These are phyloP conservation scores for Taphrina wiesneri DNA, from an alignment of 1,139 yeast species.

Conservation along the genomic window DNA sequence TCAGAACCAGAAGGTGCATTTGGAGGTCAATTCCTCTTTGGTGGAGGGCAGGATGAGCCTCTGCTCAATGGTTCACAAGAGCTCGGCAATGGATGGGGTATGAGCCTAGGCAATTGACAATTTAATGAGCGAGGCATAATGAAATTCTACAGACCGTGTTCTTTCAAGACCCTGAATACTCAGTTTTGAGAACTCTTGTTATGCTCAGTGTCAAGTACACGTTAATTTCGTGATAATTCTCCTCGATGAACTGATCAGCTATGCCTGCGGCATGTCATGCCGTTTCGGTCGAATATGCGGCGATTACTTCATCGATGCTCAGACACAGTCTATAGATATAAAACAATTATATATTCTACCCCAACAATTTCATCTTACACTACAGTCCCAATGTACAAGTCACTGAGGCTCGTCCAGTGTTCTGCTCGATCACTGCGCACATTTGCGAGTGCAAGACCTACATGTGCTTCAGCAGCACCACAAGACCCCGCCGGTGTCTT, in stretches of 20 bases:
- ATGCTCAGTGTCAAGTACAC: no score
- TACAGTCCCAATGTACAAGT: no score
- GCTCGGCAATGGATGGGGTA: slow-evolving; percentile 15
- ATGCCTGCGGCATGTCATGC: neutral
- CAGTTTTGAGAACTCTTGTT: no score
- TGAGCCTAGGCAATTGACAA: neutral
- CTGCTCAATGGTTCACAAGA: slow-evolving; percentile 2
- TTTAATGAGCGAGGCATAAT: neutral
- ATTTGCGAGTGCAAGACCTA: neutral
- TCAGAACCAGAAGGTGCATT: neutral
- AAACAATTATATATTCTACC: neutral
- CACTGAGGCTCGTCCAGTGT: neutral
- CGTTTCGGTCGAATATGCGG: neutral
- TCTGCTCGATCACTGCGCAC: neutral
- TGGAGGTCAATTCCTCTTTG: slow-evolving; percentile 18
- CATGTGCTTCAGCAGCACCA: neutral
- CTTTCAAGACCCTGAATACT: no score
- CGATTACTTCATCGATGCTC: neutral
- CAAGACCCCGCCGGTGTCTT: slow-evolving; percentile 30
- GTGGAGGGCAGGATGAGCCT: slow-evolving; percentile 21
- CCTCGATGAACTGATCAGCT: neutral
- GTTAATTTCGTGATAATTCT: no score
- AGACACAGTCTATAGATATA: neutral
- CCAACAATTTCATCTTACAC: no score
- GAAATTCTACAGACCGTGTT: no score